phyloP scores from a whole-genome alignment of 192 early-diverging fungal genomes.

The Haplosporangium gracile region DNA sequence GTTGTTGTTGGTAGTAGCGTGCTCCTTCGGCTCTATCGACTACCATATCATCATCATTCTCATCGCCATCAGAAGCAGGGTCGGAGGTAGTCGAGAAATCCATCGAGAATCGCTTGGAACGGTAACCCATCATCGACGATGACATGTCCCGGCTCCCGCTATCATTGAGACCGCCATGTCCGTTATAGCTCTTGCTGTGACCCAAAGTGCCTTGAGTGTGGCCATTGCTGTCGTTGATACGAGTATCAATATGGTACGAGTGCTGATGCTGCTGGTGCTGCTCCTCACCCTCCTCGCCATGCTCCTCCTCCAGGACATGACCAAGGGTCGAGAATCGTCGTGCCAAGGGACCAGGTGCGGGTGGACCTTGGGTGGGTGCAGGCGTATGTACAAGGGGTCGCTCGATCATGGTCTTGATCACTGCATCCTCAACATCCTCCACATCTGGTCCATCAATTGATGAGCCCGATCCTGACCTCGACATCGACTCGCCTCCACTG shows the following conservation, averaged over 20 bases:
- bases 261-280: conserved; percentile 23
- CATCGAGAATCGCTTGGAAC: conserved; percentile 38
- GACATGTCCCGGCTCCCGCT: conserved; percentile 1
- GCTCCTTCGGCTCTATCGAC: conserved; percentile 9
- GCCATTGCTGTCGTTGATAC: conserved; percentile 10
- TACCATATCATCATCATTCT: conserved; percentile 30
- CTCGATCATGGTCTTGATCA: conserved; percentile 49
- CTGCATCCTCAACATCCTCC: conserved; percentile 40
- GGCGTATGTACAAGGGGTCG: conserved; percentile 10
- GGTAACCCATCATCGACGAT: conserved; percentile 4
- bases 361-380: not conserved
- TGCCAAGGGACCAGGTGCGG: conserved; percentile 13
- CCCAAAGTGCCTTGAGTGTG: not conserved
- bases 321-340: conserved; percentile 50
- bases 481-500: conserved; percentile 30
- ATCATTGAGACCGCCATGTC: not conserved
- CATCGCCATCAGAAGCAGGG: conserved; percentile 34
- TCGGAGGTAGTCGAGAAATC: conserved; percentile 42
- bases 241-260: conserved; percentile 45
- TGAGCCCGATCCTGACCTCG: conserved; percentile 24
- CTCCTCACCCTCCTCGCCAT: conserved; percentile 20
- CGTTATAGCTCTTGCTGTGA: conserved; percentile 39
- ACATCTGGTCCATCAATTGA: conserved; percentile 14
- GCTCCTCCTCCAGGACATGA: conserved; percentile 52
- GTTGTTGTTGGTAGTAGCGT: not conserved